Percentiles rank a stretch among this genome's conserved stretches.
These are phyloP conservation scores for Lizonia empirigonia DNA, from an alignment of 2,329 filamentous ascomycete genomes.

Conservation along the genomic window DNA sequence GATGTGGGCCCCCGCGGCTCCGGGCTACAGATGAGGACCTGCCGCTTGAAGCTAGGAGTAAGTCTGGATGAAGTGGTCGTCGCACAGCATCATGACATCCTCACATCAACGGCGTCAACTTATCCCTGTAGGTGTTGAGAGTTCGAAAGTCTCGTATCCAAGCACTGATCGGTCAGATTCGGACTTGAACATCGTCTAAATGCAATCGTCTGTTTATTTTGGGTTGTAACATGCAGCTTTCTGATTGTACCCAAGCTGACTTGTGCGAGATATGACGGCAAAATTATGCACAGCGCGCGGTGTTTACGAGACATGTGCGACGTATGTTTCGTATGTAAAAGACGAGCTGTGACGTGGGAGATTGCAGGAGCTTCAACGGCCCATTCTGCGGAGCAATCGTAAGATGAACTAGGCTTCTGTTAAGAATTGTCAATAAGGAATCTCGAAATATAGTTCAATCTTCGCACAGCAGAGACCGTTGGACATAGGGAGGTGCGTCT, in stretches of 20 bases:
- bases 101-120: not conserved
- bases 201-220: not conserved
- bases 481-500: not conserved
- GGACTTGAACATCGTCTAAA: not conserved
- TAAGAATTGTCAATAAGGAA: no score
- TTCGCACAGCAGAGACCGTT: not conserved
- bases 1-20: slow-evolving; percentile 2
- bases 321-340: not conserved
- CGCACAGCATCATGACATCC: not conserved
- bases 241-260: slow-evolving; percentile 1
- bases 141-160: not conserved
- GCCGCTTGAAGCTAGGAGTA: slow-evolving; percentile 3
- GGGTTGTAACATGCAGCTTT: not conserved
- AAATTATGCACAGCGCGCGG: slow-evolving; percentile 1
- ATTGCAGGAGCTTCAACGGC: not conserved
- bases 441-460: not conserved
- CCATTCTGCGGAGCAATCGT: not conserved
- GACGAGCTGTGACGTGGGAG: not conserved
- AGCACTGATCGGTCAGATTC: not conserved
- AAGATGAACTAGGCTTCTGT: no score
- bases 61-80: not conserved
- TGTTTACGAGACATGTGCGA: slow-evolving; percentile 2
- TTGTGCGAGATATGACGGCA: slow-evolving; percentile 5
- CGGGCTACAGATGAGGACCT: slow-evolving; percentile 4
- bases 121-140: not conserved